Base-by-base conservation (phyloP, 345 rosid genomes). In the Cardamine chenopodiifolia region DNA sequence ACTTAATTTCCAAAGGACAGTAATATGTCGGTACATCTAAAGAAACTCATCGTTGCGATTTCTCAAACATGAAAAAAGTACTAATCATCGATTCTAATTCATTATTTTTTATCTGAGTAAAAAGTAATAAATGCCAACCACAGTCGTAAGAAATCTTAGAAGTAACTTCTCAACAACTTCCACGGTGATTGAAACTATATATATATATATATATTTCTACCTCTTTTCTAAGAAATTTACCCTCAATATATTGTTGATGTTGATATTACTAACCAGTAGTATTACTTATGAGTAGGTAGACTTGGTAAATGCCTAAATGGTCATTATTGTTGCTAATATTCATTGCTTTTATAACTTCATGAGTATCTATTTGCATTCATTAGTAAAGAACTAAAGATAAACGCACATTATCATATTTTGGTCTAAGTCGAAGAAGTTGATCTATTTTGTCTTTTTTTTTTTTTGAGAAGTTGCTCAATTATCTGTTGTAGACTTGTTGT, bases 161-260 rank as follows among this genome's bases (percentile, higher is more conserved):
- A 69, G 64, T 76, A 69, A 76, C 48, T 76, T 62, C 70, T 69
- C 79, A 76, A 62, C 70, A 62, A 76, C 70, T 53, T 42, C 50
- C 17, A 76, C 79, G 74, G 79, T 68, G 64, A 61, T 32, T 74
- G 4, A 39, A 29, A 29, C 44, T 15, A 9, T 32, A 6, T n/a
- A 8, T 8, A 8, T 32, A 32, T 8, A 8, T 7, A 8, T 34
- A 34, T 7, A 8, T 11, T 17, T 28, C 10, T 15, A 44, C 48
- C 18, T 44, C 17, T 5, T 44, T 40, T 14, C 29, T 4, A 4
- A 32, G 3, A 48, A 56, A 32, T 56, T 44, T 39, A 66, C 72
- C 72, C 39, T 47, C 60, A 66, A 47, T 58, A 25, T 35, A 8
- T 34, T 14, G 20, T 66, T 57, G 50, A 47, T 65, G 66, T 25